Evolutionary conservation across 2,329 filamentous ascomycete genomes (phyloP).

Genomic region (Exserohilum rostratum): DNA sequence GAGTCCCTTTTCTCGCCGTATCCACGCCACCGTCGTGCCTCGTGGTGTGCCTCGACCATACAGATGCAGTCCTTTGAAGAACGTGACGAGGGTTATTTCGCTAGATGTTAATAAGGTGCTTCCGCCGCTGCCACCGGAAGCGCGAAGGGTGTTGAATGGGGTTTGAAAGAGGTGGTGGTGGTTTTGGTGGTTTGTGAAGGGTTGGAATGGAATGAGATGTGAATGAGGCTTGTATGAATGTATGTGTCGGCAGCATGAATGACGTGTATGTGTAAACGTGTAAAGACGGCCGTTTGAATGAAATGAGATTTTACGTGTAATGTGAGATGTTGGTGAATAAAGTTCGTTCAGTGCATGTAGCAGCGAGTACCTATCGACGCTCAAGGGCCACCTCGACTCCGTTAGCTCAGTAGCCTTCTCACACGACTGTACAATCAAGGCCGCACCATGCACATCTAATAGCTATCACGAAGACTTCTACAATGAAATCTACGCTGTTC

Average conservation of each 20-base stretch:
- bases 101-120: slow-evolving; percentile 15
- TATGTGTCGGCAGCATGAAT: too few relatives aligned
- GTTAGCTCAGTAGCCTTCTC: not conserved
- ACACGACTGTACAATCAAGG: not conserved
- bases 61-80: slow-evolving; percentile 6
- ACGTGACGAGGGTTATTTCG: not conserved
- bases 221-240: too few relatives aligned
- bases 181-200: too few relatives aligned
- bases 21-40: not conserved
- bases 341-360: too few relatives aligned
- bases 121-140: slow-evolving; percentile 13
- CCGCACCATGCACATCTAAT: not conserved
- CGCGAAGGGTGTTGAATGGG: too few relatives aligned
- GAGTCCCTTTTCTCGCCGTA: not conserved
- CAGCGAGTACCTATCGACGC: not conserved
- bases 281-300: too few relatives aligned
- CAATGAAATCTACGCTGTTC: too few relatives aligned
- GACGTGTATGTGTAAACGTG: too few relatives aligned
- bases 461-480: not conserved
- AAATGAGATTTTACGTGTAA: too few relatives aligned
- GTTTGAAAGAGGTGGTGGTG: too few relatives aligned
- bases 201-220: too few relatives aligned
- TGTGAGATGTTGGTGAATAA: too few relatives aligned
- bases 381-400: not conserved
- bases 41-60: slow-evolving; percentile 9